Evolutionary conservation across 73 alveolate species (phyloP).

Genomic region (Paramecium tetraurelia): DNA sequence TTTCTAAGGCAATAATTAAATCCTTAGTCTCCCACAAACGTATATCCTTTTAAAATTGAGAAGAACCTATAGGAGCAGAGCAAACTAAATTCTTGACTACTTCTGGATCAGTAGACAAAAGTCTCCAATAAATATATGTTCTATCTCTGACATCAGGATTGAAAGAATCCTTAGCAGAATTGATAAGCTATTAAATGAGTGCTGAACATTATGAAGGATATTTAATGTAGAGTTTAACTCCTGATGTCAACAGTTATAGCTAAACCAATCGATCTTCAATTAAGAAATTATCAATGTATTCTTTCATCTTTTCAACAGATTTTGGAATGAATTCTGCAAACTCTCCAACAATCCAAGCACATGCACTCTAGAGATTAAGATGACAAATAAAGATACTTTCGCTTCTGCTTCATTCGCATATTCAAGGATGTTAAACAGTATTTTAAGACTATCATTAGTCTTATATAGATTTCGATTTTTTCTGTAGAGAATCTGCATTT

Average conservation of each 20-base stretch:
- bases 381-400: background rate
- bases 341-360: conserved; percentile 54
- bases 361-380: background rate
- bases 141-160: conserved; percentile 84
- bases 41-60: background rate
- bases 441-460: conserved; percentile 43
- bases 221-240: conserved; percentile 42
- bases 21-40: background rate
- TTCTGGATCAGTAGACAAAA: conserved; percentile 76
- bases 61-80: background rate
- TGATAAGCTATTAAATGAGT: conserved; percentile 60
- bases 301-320: conserved; percentile 61
- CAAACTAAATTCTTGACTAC: conserved; percentile 71
- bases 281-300: conserved; percentile 64
- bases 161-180: conserved; percentile 66
- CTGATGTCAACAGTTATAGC: conserved; percentile 57
- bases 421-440: background rate
- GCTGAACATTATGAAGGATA: conserved; percentile 55
- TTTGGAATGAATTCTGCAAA: conserved; percentile 58
- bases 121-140: conserved; percentile 81
- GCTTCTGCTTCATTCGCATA: conserved; percentile 49
- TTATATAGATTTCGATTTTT: background rate
- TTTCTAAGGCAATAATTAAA: background rate
- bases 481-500: conserved; percentile 38
- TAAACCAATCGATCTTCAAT: conserved; percentile 69